Evolutionary conservation across 257 asterid species (phyloP).

Genomic region (Jaltomata sinuosa): DNA sequence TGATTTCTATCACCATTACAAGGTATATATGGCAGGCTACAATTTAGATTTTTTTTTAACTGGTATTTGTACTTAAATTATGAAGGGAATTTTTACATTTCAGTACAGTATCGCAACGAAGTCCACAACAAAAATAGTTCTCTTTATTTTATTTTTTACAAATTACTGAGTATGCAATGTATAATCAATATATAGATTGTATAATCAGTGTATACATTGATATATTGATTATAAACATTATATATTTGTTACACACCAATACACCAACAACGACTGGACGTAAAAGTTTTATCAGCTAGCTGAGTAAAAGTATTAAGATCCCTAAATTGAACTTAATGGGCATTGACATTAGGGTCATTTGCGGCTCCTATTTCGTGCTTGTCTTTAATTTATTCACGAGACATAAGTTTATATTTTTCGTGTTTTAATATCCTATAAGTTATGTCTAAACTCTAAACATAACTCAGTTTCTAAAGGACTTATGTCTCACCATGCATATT

Average conservation of each 20-base stretch:
- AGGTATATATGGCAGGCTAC: slow-evolving; percentile 2
- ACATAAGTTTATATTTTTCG: too few species aligned
- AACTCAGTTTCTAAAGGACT: too few species aligned
- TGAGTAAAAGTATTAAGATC: background rate
- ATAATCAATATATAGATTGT: too few species aligned
- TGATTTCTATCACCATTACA: slow-evolving; percentile 22
- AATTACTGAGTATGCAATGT: background rate
- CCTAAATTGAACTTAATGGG: background rate
- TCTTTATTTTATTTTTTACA: background rate
- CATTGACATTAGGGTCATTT: too few species aligned
- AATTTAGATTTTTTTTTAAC: background rate
- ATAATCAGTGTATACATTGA: background rate
- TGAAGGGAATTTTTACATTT: background rate
- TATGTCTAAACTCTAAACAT: too few species aligned
- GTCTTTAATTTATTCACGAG: too few species aligned
- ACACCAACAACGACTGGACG: background rate
- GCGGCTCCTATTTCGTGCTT: too few species aligned
- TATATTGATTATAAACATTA: too few species aligned
- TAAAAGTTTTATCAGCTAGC: background rate
- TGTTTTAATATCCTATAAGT: too few species aligned
- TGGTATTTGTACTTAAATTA: too few species aligned
- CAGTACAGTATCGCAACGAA: background rate
- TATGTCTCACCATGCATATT: too few species aligned
- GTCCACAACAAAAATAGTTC: background rate
- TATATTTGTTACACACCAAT: too few species aligned